Evolutionary conservation across 495 filamentous ascomycete species (phyloP).

Genomic region (Pseudoneurospora amorphoporcata): DNA sequence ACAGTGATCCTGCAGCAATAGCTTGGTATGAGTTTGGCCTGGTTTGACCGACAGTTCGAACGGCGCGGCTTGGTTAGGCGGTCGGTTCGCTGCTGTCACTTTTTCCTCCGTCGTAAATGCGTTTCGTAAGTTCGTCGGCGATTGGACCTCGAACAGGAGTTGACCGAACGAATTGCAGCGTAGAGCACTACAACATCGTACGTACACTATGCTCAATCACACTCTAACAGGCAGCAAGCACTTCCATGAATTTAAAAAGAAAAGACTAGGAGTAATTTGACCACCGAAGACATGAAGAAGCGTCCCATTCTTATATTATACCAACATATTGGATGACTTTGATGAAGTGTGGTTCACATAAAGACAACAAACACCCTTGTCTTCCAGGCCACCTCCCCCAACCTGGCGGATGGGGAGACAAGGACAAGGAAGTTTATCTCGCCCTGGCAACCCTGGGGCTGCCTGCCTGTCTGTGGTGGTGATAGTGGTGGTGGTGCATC

Average conservation of each 20-base stretch:
- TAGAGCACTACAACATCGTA: not conserved
- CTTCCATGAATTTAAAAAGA: not conserved
- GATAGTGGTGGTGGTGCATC: not conserved
- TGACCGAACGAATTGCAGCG: not conserved
- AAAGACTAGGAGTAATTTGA: not conserved
- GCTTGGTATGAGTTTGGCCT: not conserved
- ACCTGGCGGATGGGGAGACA: not conserved
- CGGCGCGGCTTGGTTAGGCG: not conserved
- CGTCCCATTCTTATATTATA: not conserved
- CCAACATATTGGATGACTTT: not conserved
- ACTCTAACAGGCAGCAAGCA: not conserved
- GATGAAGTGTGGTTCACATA: not conserved
- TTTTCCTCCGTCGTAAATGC: not conserved
- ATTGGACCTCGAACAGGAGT: not conserved
- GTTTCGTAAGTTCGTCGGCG: not conserved
- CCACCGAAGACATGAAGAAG: not conserved
- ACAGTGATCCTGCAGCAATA: not conserved
- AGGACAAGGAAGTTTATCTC: not conserved
- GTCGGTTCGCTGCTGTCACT: not conserved
- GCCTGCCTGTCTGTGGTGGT: not conserved
- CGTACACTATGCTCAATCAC: not conserved
- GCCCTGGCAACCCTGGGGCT: not conserved
- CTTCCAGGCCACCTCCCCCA: not conserved
- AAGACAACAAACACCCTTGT: not conserved
- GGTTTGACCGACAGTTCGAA: not conserved